Base-by-base conservation (phyloP, 495 filamentous ascomycete genomes). In the Penicillium coprophilum region DNA sequence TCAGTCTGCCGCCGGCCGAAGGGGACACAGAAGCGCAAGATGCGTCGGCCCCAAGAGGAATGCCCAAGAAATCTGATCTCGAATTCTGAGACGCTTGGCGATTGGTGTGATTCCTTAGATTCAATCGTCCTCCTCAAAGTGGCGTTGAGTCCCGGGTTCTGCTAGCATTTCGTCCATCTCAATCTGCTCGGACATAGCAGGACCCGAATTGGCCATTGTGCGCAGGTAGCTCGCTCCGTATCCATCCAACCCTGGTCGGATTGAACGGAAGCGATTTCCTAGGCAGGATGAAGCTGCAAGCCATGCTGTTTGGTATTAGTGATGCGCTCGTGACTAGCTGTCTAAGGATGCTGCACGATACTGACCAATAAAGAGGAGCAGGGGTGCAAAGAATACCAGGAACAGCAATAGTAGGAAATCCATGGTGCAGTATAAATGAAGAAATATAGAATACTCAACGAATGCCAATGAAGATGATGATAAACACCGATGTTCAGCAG, bases 1-100 rank as follows among this genome's bases (percentile, higher is more conserved):
- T 89, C 69, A 92, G 87, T 69, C 74, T 98, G 47, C 95, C 95
- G 34, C 94, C 94, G 2, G 81, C 91, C n/a, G 89, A 90, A 39
- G 89, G 85, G 4, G 90, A 93, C 55, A 79, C 79, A 31, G 85
- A 88, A 60, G 87, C 84, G 47, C 85, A 90, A 64, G 82, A 83
- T 45, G 78, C 76, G 30, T 71, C 73, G 21, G 71, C 56, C 43
- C 63, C 71, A 12, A 59, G 71, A 21, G 77, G 71, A 57, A 82
- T 81, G 76, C 80, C 76, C 3, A 87, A 81, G 40, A 85, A 85
- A 63, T 76, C 77, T 11, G 85, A 91, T 62, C 79, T 94, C 31
- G 89, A 93, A 57, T 94, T 94, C 69, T 95, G 50, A 64, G 23
- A 4, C 11, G 11, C 13, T 3, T 10, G 15, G 2, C 9, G 31